Conservation (phyloP, 2,329 filamentous ascomycete species). For the Beauveria sp. region DNA sequence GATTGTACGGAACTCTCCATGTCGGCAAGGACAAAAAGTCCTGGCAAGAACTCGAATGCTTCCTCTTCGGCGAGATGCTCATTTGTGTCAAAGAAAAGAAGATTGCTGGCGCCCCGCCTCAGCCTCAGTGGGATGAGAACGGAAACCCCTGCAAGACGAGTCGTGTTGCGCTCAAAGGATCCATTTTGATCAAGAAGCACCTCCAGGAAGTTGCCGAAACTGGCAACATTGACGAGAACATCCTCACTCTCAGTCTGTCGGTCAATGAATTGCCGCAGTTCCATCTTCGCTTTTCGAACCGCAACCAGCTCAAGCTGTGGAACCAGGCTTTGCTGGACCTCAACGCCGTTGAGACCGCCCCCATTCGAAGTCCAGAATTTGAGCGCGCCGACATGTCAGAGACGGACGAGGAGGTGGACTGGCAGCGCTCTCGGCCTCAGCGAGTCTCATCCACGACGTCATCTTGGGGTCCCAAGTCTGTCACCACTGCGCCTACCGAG, state of each 20-base stretch:
- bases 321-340: conserved; percentile 80
- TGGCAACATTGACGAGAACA: conserved; percentile 63
- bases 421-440: conserved; percentile 58
- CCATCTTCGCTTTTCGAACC: conserved; percentile 80
- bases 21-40: conserved; percentile 94
- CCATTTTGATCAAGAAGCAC: conserved; percentile 97
- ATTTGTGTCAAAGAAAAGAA: conserved; percentile 99
- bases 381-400: conserved; percentile 73
- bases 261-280: conserved; percentile 90
- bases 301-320: conserved; percentile 82
- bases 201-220: conserved; percentile 79
- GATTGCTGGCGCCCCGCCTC: conserved; percentile 31
- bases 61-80: conserved; percentile 95
- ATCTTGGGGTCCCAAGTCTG: conserved; percentile 74
- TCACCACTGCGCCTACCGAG: conserved; percentile 82
- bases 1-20: conserved; percentile 79
- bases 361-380: conserved; percentile 64
- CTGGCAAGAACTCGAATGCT: conserved; percentile 98
- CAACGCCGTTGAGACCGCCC: conserved; percentile 59
- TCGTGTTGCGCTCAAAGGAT: conserved; percentile 88
- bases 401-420: conserved; percentile 75
- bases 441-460: conserved; percentile 78
- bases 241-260: conserved; percentile 83
- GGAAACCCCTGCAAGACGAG: conserved; percentile 54
- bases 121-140: conserved; percentile 58